Evolutionary conservation across 441 rosid genomes (phyloP), one percentile per base, ranked within the genome.

Genomic region (Bruguiera hainesii): DNA sequence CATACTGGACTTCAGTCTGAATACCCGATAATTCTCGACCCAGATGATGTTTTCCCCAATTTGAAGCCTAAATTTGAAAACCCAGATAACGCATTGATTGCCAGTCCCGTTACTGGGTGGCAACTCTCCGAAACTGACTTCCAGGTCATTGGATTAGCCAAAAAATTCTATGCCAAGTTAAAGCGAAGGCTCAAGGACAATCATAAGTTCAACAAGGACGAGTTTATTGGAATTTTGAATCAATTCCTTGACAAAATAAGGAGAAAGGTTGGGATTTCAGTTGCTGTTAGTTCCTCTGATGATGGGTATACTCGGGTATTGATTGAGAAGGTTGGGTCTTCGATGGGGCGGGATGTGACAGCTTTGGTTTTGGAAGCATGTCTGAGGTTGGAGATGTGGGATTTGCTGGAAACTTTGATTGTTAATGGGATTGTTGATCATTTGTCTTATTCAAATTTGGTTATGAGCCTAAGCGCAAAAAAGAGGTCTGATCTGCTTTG

Each of bases 301-400:
- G 56, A 56, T 56, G 64, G 62, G 42, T 79, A 78, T 46, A 56
- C 74, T 19, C 55, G 19, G 10, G 73, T 64, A 29, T 76, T 87
- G 79, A 62, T 89, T 69, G 83, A 81, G 71, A 83, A 82, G 56
- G 63, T 42, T 19, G 90, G 91, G 18, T 50, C 61, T 65, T 74
- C 68, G 60, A 76, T 87, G 84, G 90, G 93, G 67, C 73, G 76
- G 52, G 85, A 85, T 64, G 81, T 84, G 28, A 75, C 68, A 33
- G 82, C 81, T 70, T 79, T 94, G 80, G 80, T 94, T 67, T 78
- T 88, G 84, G 89, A 88, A 74, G 93, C 80, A 0, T 91, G 85
- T 77, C 13, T 86, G 56, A 69, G 75, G 73, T 61, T 93, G 56
- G 87, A 79, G 77, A 68, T 85, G 48, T 91, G 94, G 98, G 90